phyloP scores from a whole-genome alignment of 371 early-diverging fungal genomes.

The Phascolomyces articulosus region DNA sequence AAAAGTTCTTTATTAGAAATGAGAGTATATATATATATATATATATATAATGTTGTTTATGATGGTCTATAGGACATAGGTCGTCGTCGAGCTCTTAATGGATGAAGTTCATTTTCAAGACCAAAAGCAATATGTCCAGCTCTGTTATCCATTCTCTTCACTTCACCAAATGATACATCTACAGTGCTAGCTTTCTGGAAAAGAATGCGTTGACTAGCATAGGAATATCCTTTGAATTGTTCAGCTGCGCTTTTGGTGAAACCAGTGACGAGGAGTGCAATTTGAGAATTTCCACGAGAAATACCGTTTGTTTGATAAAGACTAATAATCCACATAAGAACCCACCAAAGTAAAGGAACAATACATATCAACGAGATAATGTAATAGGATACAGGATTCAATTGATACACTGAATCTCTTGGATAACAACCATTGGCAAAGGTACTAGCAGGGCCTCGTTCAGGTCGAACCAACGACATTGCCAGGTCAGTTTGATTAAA shows the following conservation, averaged over 20 bases:
- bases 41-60: too few relatives aligned
- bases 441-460: too few relatives aligned
- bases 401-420: neutral
- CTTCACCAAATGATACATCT: conserved; percentile 19
- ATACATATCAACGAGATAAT: neutral
- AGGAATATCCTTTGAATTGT: conserved; percentile 14
- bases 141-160: neutral
- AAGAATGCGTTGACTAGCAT: conserved; percentile 10
- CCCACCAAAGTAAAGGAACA: conserved; percentile 18
- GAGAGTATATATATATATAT: too few relatives aligned
- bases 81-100: too few relatives aligned
- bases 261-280: conserved; percentile 18
- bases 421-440: neutral
- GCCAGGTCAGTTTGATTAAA: neutral
- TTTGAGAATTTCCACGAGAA: conserved; percentile 20
- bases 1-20: too few relatives aligned
- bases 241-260: conserved; percentile 2
- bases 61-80: too few relatives aligned
- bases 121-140: conserved; percentile 21
- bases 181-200: conserved; percentile 10
- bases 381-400: conserved; percentile 3
- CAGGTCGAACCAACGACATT: neutral
- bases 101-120: conserved; percentile 13
- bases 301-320: conserved; percentile 17
- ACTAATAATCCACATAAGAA: conserved; percentile 13